phyloP scores from a whole-genome alignment of 1,284 basidiomycete species.

The Rhodofomes roseus region DNA sequence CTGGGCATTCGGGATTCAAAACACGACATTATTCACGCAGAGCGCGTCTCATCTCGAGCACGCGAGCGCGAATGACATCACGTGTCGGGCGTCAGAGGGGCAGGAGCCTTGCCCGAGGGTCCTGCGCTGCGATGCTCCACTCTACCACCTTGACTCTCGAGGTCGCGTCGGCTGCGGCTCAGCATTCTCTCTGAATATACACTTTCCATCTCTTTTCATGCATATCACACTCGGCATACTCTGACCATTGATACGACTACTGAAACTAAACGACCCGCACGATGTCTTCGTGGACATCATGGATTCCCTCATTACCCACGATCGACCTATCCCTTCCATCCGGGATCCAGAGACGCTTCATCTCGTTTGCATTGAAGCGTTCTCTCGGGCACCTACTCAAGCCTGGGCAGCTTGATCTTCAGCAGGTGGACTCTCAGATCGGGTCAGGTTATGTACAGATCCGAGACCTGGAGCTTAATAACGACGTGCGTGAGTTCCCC shows the following conservation, averaged over 20 bases:
- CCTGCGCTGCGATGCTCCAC: neutral
- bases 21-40: no score
- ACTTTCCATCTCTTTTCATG: neutral
- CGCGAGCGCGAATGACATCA: neutral
- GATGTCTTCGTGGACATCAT: slow-evolving; percentile 43
- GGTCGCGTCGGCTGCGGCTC: neutral
- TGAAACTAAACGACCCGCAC: neutral
- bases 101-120: neutral
- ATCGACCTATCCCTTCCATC: slow-evolving; percentile 75
- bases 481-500: slow-evolving; percentile 48
- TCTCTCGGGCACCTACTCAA: slow-evolving; percentile 84
- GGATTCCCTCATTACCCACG: slow-evolving; percentile 57
- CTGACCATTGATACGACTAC: neutral
- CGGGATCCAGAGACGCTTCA: slow-evolving; percentile 83
- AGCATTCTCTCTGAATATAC: neutral
- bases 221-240: neutral
- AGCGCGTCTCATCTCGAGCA: neutral
- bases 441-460: slow-evolving; percentile 86
- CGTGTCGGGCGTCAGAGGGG: neutral
- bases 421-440: slow-evolving; percentile 90
- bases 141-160: neutral
- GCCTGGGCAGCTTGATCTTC: slow-evolving; percentile 83
- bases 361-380: slow-evolving; percentile 85
- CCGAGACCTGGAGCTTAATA: slow-evolving; percentile 78
- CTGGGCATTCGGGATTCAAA: no score